phyloP scores from a whole-genome alignment of 306 rosid species.

The Acacia crassicarpa region DNA sequence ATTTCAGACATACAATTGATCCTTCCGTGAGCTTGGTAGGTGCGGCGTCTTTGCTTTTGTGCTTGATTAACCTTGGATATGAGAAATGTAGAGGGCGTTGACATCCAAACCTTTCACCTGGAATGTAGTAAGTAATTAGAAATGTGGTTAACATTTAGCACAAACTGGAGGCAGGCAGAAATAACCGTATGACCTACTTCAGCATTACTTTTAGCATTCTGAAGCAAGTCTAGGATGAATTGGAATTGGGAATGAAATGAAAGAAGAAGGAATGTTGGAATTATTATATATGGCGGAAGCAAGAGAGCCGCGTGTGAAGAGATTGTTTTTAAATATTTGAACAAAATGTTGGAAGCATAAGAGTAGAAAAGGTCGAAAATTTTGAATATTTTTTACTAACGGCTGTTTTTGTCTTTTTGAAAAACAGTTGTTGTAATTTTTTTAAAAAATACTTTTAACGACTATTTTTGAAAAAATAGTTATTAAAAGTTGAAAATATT shows the following conservation, averaged over 20 bases:
- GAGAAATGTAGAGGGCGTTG: slow-evolving; percentile 65
- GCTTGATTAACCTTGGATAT: slow-evolving; percentile 94
- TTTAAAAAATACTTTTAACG: too few relatives aligned
- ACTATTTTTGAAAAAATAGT: too few relatives aligned
- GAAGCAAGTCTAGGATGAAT: slow-evolving; percentile 76
- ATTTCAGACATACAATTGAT: slow-evolving; percentile 64
- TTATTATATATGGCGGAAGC: too few relatives aligned
- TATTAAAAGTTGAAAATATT: too few relatives aligned
- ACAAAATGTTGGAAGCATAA: too few relatives aligned
- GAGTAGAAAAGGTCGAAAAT: too few relatives aligned
- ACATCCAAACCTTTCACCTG: slow-evolving; percentile 95
- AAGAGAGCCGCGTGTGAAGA: too few relatives aligned
- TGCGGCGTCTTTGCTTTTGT: slow-evolving; percentile 86
- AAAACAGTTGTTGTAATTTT: too few relatives aligned
- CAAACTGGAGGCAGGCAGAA: not conserved
- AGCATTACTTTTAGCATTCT: slow-evolving; percentile 97
- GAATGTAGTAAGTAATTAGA: not conserved
- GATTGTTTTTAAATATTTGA: too few relatives aligned
- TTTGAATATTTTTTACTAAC: too few relatives aligned
- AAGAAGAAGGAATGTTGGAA: too few relatives aligned
- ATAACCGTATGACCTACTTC: slow-evolving; percentile 45
- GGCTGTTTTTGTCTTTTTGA: too few relatives aligned
- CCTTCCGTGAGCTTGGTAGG: slow-evolving; percentile 94
- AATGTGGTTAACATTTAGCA: not conserved
- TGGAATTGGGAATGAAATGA: not conserved